Conservation (phyloP, 1,284 basidiomycete genomes). For the Wallemia mellicola region DNA sequence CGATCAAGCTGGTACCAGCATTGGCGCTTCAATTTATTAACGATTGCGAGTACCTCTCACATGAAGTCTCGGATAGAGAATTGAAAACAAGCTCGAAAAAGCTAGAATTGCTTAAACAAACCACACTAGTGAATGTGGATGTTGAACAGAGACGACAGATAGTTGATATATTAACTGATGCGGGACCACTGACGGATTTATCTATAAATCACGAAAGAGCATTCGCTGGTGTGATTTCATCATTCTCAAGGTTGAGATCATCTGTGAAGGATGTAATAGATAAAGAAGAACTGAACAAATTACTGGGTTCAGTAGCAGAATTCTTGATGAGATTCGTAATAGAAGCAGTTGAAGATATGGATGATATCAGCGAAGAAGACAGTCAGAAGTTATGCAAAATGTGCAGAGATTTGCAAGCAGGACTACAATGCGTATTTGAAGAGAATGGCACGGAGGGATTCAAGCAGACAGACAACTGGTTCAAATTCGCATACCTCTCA, state of each 20-base stretch:
- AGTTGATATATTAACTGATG: not conserved
- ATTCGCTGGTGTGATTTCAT: not conserved
- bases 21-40: constrained; percentile 54
- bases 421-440: constrained; percentile 49
- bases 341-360: constrained; percentile 40
- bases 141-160: not conserved
- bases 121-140: not conserved
- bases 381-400: constrained; percentile 55
- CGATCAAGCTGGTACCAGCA: constrained; percentile 26
- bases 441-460: constrained; percentile 14
- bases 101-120: constrained; percentile 17
- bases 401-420: constrained; percentile 36
- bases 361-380: constrained; percentile 72
- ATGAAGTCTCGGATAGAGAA: constrained; percentile 16
- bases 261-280: not conserved
- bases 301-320: constrained; percentile 42
- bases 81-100: constrained; percentile 10
- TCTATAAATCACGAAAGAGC: not conserved
- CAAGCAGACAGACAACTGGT: constrained; percentile 28
- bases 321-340: constrained; percentile 36
- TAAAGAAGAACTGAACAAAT: not conserved
- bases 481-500: constrained; percentile 73
- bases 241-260: not conserved
- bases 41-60: constrained; percentile 40
- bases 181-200: not conserved